Conservation (phyloP, 176 grass and related monocot genomes). For the Secale cereale region DNA sequence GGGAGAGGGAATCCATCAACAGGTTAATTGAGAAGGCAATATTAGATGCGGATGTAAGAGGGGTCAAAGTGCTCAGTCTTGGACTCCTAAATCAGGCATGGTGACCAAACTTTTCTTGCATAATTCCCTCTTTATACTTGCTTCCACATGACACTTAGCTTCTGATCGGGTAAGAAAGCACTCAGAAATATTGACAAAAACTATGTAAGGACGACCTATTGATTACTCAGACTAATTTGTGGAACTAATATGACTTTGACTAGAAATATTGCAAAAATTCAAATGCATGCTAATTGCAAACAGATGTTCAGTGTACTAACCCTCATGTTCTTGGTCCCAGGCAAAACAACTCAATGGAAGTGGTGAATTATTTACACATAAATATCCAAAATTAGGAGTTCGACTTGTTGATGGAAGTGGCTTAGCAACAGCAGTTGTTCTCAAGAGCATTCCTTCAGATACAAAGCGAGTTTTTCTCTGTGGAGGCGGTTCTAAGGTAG, state of each 20-base stretch:
- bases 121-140: neutral
- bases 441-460: conserved; percentile 55
- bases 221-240: neutral
- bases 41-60: conserved; percentile 68
- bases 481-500: conserved; percentile 62
- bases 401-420: conserved; percentile 91
- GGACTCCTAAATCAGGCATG: conserved; percentile 83
- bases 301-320: neutral
- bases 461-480: conserved; percentile 52
- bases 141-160: neutral
- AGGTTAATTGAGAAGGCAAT: conserved; percentile 81
- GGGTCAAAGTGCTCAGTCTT: conserved; percentile 75
- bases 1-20: conserved; percentile 74
- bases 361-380: conserved; percentile 65
- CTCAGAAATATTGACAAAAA: neutral
- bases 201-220: neutral
- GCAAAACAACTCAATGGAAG: conserved; percentile 68
- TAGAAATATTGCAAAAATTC: neutral
- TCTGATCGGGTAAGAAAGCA: neutral
- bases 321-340: conserved; percentile 29
- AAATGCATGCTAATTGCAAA: neutral
- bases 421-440: conserved; percentile 74
- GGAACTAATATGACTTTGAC: neutral
- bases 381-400: conserved; percentile 71
- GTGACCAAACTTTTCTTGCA: neutral